These are phyloP conservation scores for Uromyces viciae-fabae DNA, from an alignment of 1,284 basidiomycete genomes.

Conservation along the genomic window DNA sequence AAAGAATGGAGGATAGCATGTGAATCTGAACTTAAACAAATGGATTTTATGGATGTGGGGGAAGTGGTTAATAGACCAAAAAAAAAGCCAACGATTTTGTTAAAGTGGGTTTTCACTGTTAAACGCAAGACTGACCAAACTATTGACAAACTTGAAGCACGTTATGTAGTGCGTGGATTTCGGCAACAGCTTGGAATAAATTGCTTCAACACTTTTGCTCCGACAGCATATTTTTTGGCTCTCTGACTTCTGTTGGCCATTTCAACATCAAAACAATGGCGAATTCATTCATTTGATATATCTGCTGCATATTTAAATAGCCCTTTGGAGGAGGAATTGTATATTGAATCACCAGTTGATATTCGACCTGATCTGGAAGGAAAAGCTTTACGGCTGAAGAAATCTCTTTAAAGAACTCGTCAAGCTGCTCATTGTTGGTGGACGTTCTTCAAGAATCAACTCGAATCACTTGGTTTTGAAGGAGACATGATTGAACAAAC, in stretches of 20 bases:
- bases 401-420: neutral
- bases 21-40: too few relatives aligned
- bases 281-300: neutral
- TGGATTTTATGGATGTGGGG: too few relatives aligned
- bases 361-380: neutral
- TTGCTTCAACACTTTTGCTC: neutral
- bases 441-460: neutral
- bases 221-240: neutral
- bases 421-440: neutral
- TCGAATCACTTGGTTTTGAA: neutral
- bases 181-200: neutral
- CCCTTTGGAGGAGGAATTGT: neutral
- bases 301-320: neutral
- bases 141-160: too few relatives aligned
- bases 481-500: neutral
- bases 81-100: too few relatives aligned
- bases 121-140: too few relatives aligned
- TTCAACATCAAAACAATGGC: neutral
- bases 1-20: too few relatives aligned
- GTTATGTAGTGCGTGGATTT: too few relatives aligned
- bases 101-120: too few relatives aligned
- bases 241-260: neutral
- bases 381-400: neutral
- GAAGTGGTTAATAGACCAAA: too few relatives aligned
- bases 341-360: neutral